phyloP scores from a whole-genome alignment of 495 filamentous ascomycete genomes.

The Podospora appendiculata region DNA sequence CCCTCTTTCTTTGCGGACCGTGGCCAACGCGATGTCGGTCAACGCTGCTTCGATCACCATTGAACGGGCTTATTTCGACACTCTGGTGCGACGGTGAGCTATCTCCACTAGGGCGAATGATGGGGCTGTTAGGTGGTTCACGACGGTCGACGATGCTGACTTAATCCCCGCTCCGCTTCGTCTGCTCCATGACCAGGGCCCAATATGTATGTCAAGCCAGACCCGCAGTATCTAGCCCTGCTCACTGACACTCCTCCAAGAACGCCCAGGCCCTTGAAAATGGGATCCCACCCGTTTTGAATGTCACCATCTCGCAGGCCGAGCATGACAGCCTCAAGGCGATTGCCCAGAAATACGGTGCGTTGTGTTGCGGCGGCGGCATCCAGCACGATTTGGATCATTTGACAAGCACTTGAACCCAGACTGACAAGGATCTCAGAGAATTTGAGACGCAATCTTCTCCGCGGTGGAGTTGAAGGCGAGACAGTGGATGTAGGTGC shows the following conservation, averaged over 20 bases:
- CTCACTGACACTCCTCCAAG: conserved; percentile 1
- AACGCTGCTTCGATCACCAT: conserved; percentile 37
- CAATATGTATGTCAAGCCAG: conserved; percentile 16
- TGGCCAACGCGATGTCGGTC: conserved; percentile 14
- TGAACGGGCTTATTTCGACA: conserved; percentile 45
- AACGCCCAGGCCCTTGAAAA: not conserved
- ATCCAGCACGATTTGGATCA: too few species aligned
- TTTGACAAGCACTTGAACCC: not conserved
- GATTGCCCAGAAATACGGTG: conserved; percentile 29
- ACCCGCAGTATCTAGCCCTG: not conserved
- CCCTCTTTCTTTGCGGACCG: not conserved
- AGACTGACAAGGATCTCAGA: conserved; percentile 28
- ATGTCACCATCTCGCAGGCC: conserved; percentile 18
- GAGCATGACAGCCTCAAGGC: conserved; percentile 26
- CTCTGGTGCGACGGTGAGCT: conserved; percentile 42
- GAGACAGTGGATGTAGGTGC: conserved; percentile 52
- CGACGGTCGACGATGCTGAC: conserved; percentile 6
- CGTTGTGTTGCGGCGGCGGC: not conserved
- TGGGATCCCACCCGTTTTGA: not conserved
- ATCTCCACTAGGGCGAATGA: conserved; percentile 1
- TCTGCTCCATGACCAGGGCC: conserved; percentile 6
- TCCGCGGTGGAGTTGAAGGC: conserved; percentile 52
- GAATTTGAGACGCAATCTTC: conserved; percentile 54
- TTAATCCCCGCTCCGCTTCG: not conserved
- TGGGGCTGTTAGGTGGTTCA: not conserved